phyloP scores from a whole-genome alignment of 768 basidiomycete species.

The Leccinellum rugosiceps region DNA sequence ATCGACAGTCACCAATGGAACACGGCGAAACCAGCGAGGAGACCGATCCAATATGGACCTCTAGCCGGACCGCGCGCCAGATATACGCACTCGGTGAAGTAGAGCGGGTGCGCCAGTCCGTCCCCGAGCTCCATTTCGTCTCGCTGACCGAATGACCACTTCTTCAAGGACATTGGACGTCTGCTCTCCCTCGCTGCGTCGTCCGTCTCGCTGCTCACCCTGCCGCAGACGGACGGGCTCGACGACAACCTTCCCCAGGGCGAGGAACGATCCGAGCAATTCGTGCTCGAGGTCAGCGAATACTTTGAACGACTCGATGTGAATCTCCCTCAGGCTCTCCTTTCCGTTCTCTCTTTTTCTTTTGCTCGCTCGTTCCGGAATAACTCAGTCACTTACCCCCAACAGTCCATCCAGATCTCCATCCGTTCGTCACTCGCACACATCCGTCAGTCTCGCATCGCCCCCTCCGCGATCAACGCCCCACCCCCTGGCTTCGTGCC shows the following conservation, averaged over 20 bases:
- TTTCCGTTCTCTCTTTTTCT: background rate
- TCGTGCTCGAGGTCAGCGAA: constrained; percentile 80
- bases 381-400: background rate
- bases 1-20: constrained; percentile 15
- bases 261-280: constrained; percentile 81
- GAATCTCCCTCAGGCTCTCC: no score
- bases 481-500: constrained; percentile 71
- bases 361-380: background rate
- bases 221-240: constrained; percentile 77
- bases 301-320: constrained; percentile 84
- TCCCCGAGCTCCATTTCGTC: background rate
- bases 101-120: constrained; percentile 54
- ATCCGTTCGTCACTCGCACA: constrained; percentile 80
- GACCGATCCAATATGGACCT: constrained; percentile 77
- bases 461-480: constrained; percentile 84
- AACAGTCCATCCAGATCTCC: constrained; percentile 68
- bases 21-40: constrained; percentile 33
- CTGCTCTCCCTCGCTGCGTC: constrained; percentile 74
- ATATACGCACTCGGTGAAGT: constrained; percentile 79
- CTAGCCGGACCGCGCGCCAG: constrained; percentile 76
- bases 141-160: background rate
- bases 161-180: constrained; percentile 70
- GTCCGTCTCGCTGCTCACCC: constrained; percentile 71
- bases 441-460: constrained; percentile 77
- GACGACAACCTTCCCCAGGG: constrained; percentile 71